phyloP scores from a whole-genome alignment of 78 protist genomes.

The Isochrysis galbana region DNA sequence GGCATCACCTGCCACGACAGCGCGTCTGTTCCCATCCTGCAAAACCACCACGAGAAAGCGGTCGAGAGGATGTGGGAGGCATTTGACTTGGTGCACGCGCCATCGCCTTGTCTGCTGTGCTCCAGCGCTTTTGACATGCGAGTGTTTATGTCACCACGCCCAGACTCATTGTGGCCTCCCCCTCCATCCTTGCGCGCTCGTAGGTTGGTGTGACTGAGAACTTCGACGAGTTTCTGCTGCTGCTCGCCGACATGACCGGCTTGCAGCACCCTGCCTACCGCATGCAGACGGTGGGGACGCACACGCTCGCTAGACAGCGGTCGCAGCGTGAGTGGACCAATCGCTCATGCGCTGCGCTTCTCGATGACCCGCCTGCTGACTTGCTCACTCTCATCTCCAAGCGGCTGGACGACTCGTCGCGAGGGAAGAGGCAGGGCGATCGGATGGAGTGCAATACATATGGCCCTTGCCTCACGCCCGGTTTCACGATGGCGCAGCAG shows the following conservation, averaged over 20 bases:
- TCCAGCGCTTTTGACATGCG: too few relatives aligned
- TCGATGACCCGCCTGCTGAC: not conserved
- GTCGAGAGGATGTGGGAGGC: not conserved
- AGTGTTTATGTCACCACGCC: too few relatives aligned
- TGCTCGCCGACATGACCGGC: not conserved
- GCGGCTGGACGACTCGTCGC: not conserved
- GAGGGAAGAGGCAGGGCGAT: not conserved
- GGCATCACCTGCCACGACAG: slow-evolving; percentile 15
- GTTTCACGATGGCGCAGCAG: not conserved
- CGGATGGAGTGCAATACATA: not conserved
- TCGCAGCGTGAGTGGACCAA: not conserved
- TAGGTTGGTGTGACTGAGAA: not conserved
- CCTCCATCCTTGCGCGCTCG: too few relatives aligned
- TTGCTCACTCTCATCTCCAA: not conserved
- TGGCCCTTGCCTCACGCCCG: not conserved
- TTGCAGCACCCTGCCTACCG: not conserved
- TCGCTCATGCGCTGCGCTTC: not conserved
- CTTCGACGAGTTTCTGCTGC: not conserved
- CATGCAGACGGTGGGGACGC: not conserved
- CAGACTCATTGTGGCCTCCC: too few relatives aligned
- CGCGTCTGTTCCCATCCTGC: not conserved
- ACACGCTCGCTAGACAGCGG: not conserved
- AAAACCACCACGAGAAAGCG: not conserved
- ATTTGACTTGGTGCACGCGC: slow-evolving; percentile 3
- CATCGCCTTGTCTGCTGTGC: too few relatives aligned